Evolutionary conservation across 148 eudicot genomes (phyloP).

Genomic region (Dianthus caryophyllus): DNA sequence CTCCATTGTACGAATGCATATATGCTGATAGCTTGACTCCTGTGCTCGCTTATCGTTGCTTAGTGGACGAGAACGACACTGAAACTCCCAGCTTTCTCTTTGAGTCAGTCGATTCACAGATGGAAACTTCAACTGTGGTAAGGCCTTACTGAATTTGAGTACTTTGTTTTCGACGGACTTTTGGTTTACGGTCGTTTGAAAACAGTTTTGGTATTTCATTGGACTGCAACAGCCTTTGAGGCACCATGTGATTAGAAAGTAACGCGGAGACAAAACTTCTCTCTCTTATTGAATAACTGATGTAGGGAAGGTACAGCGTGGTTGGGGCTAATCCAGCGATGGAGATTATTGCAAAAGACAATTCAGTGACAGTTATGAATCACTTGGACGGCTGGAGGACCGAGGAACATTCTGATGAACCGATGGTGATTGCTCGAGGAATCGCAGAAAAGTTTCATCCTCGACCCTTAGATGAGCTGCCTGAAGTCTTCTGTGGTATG

Average conservation of each 20-base stretch:
- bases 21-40: slow-evolving; percentile 77
- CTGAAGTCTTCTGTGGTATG: slow-evolving; percentile 81
- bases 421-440: slow-evolving; percentile 53
- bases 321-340: slow-evolving; percentile 81
- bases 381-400: slow-evolving; percentile 46
- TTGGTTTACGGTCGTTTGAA: no score
- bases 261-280: background rate
- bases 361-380: slow-evolving; percentile 55
- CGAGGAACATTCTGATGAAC: slow-evolving; percentile 63
- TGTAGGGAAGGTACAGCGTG: slow-evolving; percentile 78
- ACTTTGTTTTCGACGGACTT: no score
- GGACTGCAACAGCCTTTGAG: background rate
- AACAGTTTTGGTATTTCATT: no score
- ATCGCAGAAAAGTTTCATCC: slow-evolving; percentile 73
- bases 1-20: slow-evolving; percentile 53
- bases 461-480: slow-evolving; percentile 58
- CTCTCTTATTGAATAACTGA: background rate
- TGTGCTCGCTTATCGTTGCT: slow-evolving; percentile 75
- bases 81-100: slow-evolving; percentile 70
- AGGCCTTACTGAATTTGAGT: slow-evolving; percentile 6
- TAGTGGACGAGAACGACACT: slow-evolving; percentile 60
- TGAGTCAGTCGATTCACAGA: slow-evolving; percentile 63
- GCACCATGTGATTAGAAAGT: background rate
- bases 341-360: slow-evolving; percentile 72
- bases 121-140: slow-evolving; percentile 43